Percentiles rank a stretch among this genome's conserved stretches.
Evolutionary conservation across 192 early-diverging fungal species (phyloP).

Genomic region (Piromyces sp.): DNA sequence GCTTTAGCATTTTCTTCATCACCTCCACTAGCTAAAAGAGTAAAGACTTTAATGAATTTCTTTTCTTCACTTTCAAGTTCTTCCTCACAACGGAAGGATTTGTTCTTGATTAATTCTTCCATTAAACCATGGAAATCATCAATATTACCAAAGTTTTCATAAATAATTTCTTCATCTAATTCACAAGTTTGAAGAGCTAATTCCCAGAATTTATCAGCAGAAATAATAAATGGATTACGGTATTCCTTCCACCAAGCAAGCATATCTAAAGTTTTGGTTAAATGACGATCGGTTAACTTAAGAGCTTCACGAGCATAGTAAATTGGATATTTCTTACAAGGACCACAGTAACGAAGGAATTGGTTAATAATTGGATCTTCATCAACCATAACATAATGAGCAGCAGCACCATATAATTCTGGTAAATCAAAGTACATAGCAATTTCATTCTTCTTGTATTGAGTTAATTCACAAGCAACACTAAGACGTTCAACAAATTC

Average conservation of each 20-base stretch:
- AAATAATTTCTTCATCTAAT: background rate
- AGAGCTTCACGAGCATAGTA: background rate
- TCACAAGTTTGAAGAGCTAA: background rate
- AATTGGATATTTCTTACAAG: background rate
- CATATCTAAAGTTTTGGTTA: background rate
- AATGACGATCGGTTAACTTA: background rate
- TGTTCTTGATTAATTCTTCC: background rate
- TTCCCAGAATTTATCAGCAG: background rate
- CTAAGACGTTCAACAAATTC: background rate
- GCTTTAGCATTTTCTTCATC: background rate
- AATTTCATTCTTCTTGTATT: background rate
- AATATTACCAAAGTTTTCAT: background rate
- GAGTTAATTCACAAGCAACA: background rate
- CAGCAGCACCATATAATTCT: background rate
- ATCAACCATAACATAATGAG: background rate
- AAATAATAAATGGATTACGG: background rate
- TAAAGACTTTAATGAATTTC: background rate
- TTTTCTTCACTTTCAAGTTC: background rate
- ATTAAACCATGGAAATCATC: background rate
- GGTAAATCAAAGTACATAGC: background rate
- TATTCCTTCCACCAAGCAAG: background rate
- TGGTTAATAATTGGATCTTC: background rate
- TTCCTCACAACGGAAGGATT: background rate
- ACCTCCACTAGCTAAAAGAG: background rate
- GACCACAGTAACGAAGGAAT: background rate